Evolutionary conservation across 495 filamentous ascomycete genomes (phyloP).

Genomic region (Penicillium bialowiezense): DNA sequence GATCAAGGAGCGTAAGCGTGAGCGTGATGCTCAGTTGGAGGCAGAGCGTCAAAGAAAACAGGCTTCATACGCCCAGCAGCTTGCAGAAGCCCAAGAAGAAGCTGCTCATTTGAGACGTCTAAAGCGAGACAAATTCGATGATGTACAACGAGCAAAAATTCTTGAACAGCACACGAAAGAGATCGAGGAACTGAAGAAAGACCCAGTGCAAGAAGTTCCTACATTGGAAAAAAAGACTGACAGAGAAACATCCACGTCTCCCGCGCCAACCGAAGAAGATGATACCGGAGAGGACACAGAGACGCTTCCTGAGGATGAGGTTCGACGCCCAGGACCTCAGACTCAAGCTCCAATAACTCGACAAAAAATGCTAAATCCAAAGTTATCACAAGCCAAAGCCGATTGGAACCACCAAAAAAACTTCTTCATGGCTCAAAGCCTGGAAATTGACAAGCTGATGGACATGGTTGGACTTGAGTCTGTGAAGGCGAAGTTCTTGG

Average conservation of each 20-base stretch:
- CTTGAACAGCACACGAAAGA: constrained; percentile 46
- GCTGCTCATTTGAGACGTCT: constrained; percentile 50
- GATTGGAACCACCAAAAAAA: constrained; percentile 65
- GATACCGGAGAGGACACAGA: too few relatives aligned
- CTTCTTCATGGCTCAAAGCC: constrained; percentile 45
- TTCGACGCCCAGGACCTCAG: neutral
- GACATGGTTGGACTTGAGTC: constrained; percentile 69
- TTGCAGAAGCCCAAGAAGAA: constrained; percentile 58
- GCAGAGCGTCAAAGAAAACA: constrained; percentile 48
- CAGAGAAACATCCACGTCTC: too few relatives aligned
- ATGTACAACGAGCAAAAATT: constrained; percentile 39
- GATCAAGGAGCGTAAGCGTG: constrained; percentile 33
- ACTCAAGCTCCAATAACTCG: neutral
- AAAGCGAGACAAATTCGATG: constrained; percentile 43
- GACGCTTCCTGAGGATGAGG: too few relatives aligned
- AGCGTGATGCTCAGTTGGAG: constrained; percentile 56
- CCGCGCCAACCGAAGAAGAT: too few relatives aligned
- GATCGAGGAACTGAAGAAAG: constrained; percentile 21
- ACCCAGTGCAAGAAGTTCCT: neutral
- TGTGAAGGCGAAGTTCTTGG: constrained; percentile 62
- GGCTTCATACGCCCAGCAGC: constrained; percentile 42
- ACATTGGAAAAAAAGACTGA: neutral
- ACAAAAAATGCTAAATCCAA: neutral
- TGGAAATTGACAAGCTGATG: constrained; percentile 63
- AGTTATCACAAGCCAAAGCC: constrained; percentile 29